These are phyloP conservation scores for Auricularia sp. DNA, from an alignment of 768 basidiomycete genomes.

Conservation along the genomic window DNA sequence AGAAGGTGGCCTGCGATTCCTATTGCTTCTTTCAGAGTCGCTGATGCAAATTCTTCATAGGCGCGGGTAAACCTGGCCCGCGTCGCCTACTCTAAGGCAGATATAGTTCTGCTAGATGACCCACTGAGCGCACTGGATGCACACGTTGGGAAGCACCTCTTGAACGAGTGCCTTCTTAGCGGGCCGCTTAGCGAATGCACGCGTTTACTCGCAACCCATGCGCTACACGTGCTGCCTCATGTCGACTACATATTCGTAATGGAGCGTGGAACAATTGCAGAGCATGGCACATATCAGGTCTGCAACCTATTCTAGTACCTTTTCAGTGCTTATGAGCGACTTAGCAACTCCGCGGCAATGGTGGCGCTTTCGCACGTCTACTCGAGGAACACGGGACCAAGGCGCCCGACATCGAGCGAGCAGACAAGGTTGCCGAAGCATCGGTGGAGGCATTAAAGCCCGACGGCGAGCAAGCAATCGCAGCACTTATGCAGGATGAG, in stretches of 20 bases:
- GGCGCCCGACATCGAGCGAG: constrained; percentile 15
- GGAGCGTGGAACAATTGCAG: constrained; percentile 46
- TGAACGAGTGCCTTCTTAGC: constrained; percentile 50
- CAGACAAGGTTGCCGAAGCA: constrained; percentile 11
- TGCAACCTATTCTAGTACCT: constrained; percentile 8
- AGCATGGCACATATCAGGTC: constrained; percentile 52
- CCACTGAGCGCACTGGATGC: constrained; percentile 73
- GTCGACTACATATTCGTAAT: constrained; percentile 56
- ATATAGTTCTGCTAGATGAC: constrained; percentile 73
- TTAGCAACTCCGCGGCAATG: constrained; percentile 18
- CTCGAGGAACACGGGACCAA: constrained; percentile 46
- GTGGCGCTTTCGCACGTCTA: constrained; percentile 35
- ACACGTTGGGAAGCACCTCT: constrained; percentile 56
- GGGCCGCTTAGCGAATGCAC: constrained; percentile 46
- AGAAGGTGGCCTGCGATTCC: constrained; percentile 18
- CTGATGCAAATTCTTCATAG: constrained; percentile 21
- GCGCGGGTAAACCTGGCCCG: constrained; percentile 66
- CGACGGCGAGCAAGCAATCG: constrained; percentile 14
- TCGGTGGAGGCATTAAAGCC: constrained; percentile 13
- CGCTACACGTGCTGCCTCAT: constrained; percentile 46
- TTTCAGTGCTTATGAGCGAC: constrained; percentile 1
- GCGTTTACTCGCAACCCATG: constrained; percentile 52
- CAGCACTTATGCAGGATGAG: constrained; percentile 36
- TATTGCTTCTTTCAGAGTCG: neutral
- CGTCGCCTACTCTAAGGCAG: constrained; percentile 62